Percentiles rank a stretch among this genome's conserved stretches.
Conservation (phyloP, 257 asterid genomes). For the Anisodus tanguticus region DNA sequence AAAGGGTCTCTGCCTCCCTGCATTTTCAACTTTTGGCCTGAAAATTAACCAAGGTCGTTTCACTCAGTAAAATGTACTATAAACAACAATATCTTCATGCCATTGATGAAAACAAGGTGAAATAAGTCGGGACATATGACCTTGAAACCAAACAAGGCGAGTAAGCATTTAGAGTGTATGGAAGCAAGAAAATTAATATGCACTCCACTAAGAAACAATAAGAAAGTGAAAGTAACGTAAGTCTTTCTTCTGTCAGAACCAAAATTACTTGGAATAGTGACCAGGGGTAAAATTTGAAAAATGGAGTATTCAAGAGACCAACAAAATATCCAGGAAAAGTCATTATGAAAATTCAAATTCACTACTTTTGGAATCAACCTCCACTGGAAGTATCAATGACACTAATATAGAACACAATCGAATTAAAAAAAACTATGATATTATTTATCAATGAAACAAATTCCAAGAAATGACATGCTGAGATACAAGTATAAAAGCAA, state of each 20-base stretch:
- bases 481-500: neutral
- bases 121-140: neutral
- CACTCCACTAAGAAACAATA: neutral
- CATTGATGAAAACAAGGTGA: neutral
- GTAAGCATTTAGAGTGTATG: neutral
- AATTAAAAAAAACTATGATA: too few species aligned
- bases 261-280: neutral
- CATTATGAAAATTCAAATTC: too few species aligned
- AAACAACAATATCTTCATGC: constrained; percentile 11
- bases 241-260: neutral
- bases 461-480: too few species aligned
- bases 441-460: too few species aligned
- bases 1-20: constrained; percentile 85
- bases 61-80: constrained; percentile 8
- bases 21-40: constrained; percentile 47
- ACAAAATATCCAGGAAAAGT: too few species aligned
- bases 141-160: neutral
- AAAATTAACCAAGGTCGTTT: constrained; percentile 12
- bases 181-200: neutral
- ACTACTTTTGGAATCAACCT: too few species aligned
- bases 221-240: neutral
- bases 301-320: neutral
- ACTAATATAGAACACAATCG: too few species aligned
- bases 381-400: neutral
- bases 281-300: neutral